These are phyloP conservation scores for Keqinozyma sinolaborantium DNA, from an alignment of 1,139 yeast species.

Conservation along the genomic window DNA sequence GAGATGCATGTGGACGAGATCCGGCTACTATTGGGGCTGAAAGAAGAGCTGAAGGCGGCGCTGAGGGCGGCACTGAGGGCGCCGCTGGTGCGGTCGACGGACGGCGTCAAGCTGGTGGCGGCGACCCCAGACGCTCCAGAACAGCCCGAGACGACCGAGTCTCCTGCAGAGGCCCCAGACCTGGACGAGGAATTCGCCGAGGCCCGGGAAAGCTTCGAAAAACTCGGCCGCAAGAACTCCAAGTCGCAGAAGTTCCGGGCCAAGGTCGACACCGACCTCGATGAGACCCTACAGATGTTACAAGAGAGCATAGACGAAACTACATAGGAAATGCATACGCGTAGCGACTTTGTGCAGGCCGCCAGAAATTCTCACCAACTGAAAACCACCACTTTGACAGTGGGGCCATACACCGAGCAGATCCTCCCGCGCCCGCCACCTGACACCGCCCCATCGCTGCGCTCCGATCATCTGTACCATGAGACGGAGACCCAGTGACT, in stretches of 20 bases:
- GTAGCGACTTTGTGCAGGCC: too few species aligned
- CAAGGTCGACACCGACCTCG: constrained; percentile 31
- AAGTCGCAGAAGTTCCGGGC: constrained; percentile 23
- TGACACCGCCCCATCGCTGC: constrained; percentile 1
- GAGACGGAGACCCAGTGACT: constrained; percentile 21
- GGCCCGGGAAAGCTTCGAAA: constrained; percentile 3
- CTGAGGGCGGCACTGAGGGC: constrained; percentile 1
- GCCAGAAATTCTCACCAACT: too few species aligned
- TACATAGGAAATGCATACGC: too few species aligned
- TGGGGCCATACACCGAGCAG: too few species aligned
- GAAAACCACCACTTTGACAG: background rate
- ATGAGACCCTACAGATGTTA: constrained; percentile 39
- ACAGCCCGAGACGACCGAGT: constrained; percentile 2
- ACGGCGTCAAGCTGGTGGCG: constrained; percentile 7
- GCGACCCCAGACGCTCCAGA: constrained; percentile 1
- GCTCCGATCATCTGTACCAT: constrained; percentile 6
- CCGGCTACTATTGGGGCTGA: constrained; percentile 7
- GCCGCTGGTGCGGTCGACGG: constrained; percentile 8
- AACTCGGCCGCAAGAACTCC: constrained; percentile 18
- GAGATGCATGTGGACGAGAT: constrained; percentile 23
- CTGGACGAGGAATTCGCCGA: constrained; percentile 10
- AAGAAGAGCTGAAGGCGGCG: constrained; percentile 5
- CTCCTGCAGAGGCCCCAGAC: background rate
- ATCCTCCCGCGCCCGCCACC: background rate
- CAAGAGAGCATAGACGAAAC: constrained; percentile 33